These are phyloP conservation scores for Trichoderma sp. DNA, from an alignment of 2,329 filamentous ascomycete genomes.

Conservation along the genomic window DNA sequence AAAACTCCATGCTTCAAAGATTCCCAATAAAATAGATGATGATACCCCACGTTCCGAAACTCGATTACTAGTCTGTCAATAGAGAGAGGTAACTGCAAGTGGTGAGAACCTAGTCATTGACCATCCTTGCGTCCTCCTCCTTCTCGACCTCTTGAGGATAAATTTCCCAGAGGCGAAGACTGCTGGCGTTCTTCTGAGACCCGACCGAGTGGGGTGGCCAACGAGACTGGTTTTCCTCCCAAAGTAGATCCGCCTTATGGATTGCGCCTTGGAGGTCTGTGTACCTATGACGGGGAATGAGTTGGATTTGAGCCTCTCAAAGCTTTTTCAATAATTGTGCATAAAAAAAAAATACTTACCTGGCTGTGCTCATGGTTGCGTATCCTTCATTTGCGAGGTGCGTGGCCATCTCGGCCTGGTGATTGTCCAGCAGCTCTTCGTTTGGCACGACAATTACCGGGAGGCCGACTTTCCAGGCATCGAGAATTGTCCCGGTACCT, in stretches of 20 bases:
- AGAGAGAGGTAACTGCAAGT: slow-evolving; percentile 25
- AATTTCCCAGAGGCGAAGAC: slow-evolving; percentile 41
- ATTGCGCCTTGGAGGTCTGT: slow-evolving; percentile 41
- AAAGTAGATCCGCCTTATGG: slow-evolving; percentile 41
- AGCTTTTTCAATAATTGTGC: background rate
- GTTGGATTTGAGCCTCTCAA: background rate
- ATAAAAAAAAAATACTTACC: slow-evolving; percentile 48
- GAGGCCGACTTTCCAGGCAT: slow-evolving; percentile 71
- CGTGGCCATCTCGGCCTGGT: slow-evolving; percentile 83
- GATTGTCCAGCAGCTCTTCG: slow-evolving; percentile 77
- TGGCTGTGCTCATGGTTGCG: slow-evolving; percentile 68
- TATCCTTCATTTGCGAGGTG: slow-evolving; percentile 75
- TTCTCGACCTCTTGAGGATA: slow-evolving; percentile 36
- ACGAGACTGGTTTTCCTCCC: slow-evolving; percentile 40
- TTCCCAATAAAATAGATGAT: background rate
- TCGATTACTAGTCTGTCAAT: background rate
- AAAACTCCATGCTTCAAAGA: slow-evolving; percentile 3
- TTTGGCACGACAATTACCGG: slow-evolving; percentile 92
- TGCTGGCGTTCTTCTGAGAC: slow-evolving; percentile 19
- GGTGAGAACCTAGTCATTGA: slow-evolving; percentile 41
- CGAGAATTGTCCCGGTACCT: slow-evolving; percentile 90
- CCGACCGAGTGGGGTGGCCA: slow-evolving; percentile 38
- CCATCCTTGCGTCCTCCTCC: slow-evolving; percentile 44
- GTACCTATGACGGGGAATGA: slow-evolving; percentile 29
- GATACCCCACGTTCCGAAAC: background rate